Evolutionary conservation across 352 stramenopile species (phyloP), one percentile per base, ranked within the genome.

Genomic region (Elongisporangium undulatum): DNA sequence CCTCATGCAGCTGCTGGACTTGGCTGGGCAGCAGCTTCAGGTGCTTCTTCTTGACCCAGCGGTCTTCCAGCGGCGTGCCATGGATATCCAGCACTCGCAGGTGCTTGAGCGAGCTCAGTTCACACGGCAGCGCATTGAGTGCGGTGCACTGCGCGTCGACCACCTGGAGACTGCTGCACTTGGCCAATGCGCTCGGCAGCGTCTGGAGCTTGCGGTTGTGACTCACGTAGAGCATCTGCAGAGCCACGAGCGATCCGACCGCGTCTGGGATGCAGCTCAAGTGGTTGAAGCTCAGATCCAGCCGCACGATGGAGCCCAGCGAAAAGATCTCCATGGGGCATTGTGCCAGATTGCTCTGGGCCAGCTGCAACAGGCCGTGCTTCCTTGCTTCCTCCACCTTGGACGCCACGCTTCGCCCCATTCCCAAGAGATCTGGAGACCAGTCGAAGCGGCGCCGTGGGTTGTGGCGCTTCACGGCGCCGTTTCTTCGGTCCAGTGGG

Each of bases 271-370:
- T 63, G 2, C 63, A 55, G 22, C 66, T 48, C 16, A 97, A 61
- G 4, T 86, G 64, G 61, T 97, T 97, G 64, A 85, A 82, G 56
- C 82, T 90, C 29, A 96, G 62, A 59, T 97, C 88, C 26, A 96
- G 64, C 0, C 87, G 87, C 26, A 82, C 51, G 5, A 96, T 70
- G 19, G 71, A 66, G 0, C 57, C 21, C 1, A 63, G 56, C 49
- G 54, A 53, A 23, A 76, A 75, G 45, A 85, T 62, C 53, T 78
- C 75, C 0, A 59, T 49, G 12, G 81, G 81, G 19, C 75, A 77
- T 21, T 48, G 68, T 12, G 45, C 29, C 34, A 94, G 77, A 22
- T 72, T 64, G 20, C 67, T 74, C 39, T 83, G 68, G 22, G 77
- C 67, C 16, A 90, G 72, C 9, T 87, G 74, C 17, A 92, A 66